Conservation (phyloP, 345 rosid genomes). For the Limnanthes douglasii region DNA sequence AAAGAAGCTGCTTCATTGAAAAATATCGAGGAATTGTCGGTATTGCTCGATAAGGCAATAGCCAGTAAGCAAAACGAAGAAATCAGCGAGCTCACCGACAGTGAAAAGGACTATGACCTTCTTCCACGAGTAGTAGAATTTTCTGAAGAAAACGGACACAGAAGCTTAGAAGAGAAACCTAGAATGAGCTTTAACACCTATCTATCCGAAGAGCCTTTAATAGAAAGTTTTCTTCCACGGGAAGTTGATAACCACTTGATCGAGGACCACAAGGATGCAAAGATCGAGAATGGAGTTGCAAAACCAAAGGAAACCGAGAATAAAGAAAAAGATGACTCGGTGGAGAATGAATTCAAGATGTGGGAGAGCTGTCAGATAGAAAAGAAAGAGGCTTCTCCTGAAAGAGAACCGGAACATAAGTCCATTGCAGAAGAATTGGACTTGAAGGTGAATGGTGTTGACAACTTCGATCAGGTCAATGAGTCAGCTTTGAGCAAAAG, state of each 20-base stretch:
- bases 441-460: constrained; percentile 46
- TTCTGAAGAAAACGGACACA: constrained; percentile 77
- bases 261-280: no score
- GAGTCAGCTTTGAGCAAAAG: constrained; percentile 42
- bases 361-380: constrained; percentile 88
- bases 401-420: constrained; percentile 52
- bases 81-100: constrained; percentile 58
- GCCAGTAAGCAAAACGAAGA: constrained; percentile 33
- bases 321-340: constrained; percentile 35
- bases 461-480: constrained; percentile 46
- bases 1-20: constrained; percentile 35
- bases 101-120: constrained; percentile 86
- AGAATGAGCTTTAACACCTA: constrained; percentile 19
- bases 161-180: constrained; percentile 35
- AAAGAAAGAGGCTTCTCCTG: constrained; percentile 76
- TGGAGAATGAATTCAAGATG: constrained; percentile 56
- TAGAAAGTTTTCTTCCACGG: constrained; percentile 15
- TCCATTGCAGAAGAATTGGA: constrained; percentile 61
- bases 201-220: constrained; percentile 12
- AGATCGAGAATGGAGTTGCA: constrained; percentile 24
- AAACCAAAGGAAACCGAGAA: constrained; percentile 24
- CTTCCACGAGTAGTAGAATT: constrained; percentile 75
- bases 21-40: constrained; percentile 60
- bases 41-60: constrained; percentile 68
- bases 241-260: constrained; percentile 14